phyloP scores from a whole-genome alignment of 1,139 yeast species.

The Entelexis sorbosivorans region DNA sequence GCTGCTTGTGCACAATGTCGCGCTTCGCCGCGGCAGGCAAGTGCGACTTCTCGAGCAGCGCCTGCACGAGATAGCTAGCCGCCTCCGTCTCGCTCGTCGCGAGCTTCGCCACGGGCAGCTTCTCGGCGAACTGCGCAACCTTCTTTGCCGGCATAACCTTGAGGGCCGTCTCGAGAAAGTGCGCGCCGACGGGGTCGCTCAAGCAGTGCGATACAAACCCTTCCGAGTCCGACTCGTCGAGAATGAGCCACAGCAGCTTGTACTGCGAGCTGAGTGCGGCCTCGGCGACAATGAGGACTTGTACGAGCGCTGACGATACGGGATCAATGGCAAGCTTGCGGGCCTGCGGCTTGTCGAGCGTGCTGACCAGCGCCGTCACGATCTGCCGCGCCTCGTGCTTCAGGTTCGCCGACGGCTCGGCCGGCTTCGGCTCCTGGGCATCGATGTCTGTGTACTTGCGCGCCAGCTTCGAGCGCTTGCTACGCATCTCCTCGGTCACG shows the following conservation, averaged over 20 bases:
- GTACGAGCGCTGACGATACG: constrained; percentile 79
- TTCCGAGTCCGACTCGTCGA: constrained; percentile 55
- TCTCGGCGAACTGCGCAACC: constrained; percentile 55
- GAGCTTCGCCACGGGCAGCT: constrained; percentile 59
- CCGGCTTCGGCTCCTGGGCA: constrained; percentile 20
- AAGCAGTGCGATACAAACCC: constrained; percentile 66
- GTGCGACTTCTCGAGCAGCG: constrained; percentile 40
- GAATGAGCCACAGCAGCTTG: constrained; percentile 67
- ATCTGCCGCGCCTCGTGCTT: constrained; percentile 34
- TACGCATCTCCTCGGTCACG: constrained; percentile 64
- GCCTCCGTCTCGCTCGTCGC: constrained; percentile 51
- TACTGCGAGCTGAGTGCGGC: constrained; percentile 57
- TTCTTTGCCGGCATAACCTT: constrained; percentile 56
- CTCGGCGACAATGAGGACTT: constrained; percentile 68
- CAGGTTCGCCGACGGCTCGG: constrained; percentile 56
- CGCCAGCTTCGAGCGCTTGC: constrained; percentile 79
- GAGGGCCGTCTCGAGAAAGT: constrained; percentile 66
- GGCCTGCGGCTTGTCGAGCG: constrained; percentile 37
- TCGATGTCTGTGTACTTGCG: constrained; percentile 88
- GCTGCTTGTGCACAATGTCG: constrained; percentile 52
- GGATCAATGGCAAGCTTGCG: constrained; percentile 70
- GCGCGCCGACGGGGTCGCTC: constrained; percentile 84
- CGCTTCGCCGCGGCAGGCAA: constrained; percentile 40
- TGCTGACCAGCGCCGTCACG: constrained; percentile 31
- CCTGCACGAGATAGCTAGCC: constrained; percentile 59